These are phyloP conservation scores for Dendrobium huoshanense DNA, from an alignment of 106 monocot genomes.

Conservation along the genomic window DNA sequence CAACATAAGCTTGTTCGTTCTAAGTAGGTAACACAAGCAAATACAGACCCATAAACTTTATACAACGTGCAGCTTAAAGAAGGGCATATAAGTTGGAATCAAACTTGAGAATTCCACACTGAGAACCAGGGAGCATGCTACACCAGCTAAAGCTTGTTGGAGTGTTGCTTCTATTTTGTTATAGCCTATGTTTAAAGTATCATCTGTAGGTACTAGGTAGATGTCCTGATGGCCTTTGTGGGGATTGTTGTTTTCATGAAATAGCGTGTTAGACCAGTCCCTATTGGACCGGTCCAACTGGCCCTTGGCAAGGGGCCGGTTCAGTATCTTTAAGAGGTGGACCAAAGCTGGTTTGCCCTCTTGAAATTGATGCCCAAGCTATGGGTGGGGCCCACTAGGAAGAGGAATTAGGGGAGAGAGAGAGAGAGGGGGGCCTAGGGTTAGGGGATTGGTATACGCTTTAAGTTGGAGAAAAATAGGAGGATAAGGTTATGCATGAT, in stretches of 20 bases:
- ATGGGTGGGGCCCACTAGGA: too few relatives aligned
- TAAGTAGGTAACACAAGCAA: background rate
- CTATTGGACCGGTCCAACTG: too few relatives aligned
- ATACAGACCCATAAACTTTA: background rate
- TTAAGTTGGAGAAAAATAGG: too few relatives aligned
- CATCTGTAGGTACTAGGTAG: background rate
- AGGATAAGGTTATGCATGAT: too few relatives aligned
- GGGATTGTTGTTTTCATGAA: background rate
- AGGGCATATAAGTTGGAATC: background rate
- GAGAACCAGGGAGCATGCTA: background rate
- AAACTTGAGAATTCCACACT: background rate
- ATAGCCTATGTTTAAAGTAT: background rate
- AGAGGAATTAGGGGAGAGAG: too few relatives aligned
- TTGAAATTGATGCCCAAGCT: too few relatives aligned
- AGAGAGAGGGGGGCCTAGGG: too few relatives aligned
- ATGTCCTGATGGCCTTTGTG: background rate
- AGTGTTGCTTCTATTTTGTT: background rate
- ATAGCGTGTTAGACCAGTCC: background rate
- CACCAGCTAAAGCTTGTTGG: background rate
- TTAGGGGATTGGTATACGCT: too few relatives aligned
- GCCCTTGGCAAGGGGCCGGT: too few relatives aligned
- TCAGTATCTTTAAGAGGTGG: too few relatives aligned
- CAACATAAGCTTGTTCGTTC: background rate
- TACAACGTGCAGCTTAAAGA: background rate
- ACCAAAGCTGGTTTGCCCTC: too few relatives aligned